Conservation (phyloP, 1,284 basidiomycete genomes). For the Cronartium quercuum region DNA sequence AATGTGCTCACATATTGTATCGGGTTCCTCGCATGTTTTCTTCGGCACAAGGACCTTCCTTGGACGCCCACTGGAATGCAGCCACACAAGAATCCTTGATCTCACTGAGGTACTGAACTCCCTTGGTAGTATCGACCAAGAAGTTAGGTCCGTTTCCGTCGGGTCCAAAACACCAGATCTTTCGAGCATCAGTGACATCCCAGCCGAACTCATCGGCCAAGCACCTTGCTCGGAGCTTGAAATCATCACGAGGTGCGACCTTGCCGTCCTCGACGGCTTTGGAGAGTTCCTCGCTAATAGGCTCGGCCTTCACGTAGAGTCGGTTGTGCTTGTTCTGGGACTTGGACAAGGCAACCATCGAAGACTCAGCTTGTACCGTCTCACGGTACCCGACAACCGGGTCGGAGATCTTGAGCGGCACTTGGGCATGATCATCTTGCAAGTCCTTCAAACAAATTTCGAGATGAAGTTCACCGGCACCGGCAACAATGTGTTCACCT, state of each 20-base stretch:
- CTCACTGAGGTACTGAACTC: conserved; percentile 84
- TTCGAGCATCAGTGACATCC: conserved; percentile 98
- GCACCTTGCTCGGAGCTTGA: conserved; percentile 89
- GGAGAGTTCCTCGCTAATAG: conserved; percentile 88
- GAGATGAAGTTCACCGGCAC: conserved; percentile 98
- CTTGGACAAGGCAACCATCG: conserved; percentile 94
- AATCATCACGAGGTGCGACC: conserved; percentile 89
- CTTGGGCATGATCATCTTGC: conserved; percentile 98
- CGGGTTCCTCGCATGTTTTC: conserved; percentile 99
- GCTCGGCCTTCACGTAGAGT: conserved; percentile 86
- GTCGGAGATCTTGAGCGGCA: conserved; percentile 97
- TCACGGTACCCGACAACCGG: conserved; percentile 98
- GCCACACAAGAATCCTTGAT: conserved; percentile 99
- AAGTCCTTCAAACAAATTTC: conserved; percentile 99
- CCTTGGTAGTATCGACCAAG: conserved; percentile 97
- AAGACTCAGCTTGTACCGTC: conserved; percentile 93
- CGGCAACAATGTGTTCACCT: conserved; percentile 98
- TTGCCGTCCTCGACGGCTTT: conserved; percentile 84
- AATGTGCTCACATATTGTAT: conserved; percentile 93
- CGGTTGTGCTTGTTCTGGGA: conserved; percentile 99
- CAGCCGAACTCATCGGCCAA: conserved; percentile 95
- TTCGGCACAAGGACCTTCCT: conserved; percentile 93
- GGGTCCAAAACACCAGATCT: conserved; percentile 99
- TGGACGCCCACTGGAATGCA: conserved; percentile 99
- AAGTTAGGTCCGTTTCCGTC: conserved; percentile 97